Conservation (phyloP, 2,329 filamentous ascomycete species). For the Ophiostoma perfectum region DNA sequence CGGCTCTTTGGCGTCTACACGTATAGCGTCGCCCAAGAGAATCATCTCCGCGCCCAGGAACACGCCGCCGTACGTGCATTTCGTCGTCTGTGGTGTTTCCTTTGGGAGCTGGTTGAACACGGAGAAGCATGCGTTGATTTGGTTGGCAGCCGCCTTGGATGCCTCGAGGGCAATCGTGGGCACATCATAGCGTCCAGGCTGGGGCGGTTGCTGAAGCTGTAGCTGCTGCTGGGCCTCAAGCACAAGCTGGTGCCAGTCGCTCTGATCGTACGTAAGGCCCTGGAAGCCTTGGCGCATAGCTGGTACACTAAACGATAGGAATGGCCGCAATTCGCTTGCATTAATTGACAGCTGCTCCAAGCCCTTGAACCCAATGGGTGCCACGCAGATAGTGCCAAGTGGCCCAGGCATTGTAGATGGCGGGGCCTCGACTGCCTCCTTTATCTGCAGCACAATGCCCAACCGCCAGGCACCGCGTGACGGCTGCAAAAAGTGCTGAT, state of each 20-base stretch:
- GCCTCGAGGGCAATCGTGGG: slow-evolving; percentile 33
- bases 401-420: slow-evolving; percentile 23
- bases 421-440: slow-evolving; percentile 20
- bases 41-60: slow-evolving; percentile 37
- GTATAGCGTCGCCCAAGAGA: slow-evolving; percentile 34
- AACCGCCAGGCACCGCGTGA: slow-evolving; percentile 34
- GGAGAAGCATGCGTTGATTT: slow-evolving; percentile 35
- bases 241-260: slow-evolving; percentile 32
- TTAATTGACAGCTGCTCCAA: slow-evolving; percentile 26
- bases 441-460: slow-evolving; percentile 31
- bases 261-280: slow-evolving; percentile 29
- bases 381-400: slow-evolving; percentile 28
- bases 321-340: slow-evolving; percentile 34
- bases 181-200: slow-evolving; percentile 15
- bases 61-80: slow-evolving; percentile 30
- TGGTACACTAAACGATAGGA: slow-evolving; percentile 37
- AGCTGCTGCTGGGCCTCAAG: slow-evolving; percentile 26
- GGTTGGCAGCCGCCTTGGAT: slow-evolving; percentile 36
- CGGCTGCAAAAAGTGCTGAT: slow-evolving; percentile 33
- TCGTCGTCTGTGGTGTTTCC: slow-evolving; percentile 24
- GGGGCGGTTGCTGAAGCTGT: slow-evolving; percentile 14
- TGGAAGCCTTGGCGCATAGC: slow-evolving; percentile 28
- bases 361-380: slow-evolving; percentile 32
- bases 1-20: slow-evolving; percentile 27
- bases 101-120: slow-evolving; percentile 31